Percentiles rank a stretch among this genome's conserved stretches.
Conservation (phyloP, 2,329 filamentous ascomycete species). For the Clathrospora elynae region DNA sequence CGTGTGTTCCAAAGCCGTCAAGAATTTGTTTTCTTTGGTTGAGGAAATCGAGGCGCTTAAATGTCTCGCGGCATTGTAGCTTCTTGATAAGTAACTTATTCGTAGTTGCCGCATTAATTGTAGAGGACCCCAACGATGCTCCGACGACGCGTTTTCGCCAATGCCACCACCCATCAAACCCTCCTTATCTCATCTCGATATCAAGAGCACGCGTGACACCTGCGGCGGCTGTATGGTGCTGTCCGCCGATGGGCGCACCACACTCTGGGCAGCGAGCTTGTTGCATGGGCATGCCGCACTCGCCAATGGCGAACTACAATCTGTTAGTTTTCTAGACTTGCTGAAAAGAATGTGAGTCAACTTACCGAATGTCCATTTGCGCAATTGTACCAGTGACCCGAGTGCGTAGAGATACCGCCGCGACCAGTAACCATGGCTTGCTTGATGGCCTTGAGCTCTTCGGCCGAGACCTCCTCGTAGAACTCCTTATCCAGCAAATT, state of each 20-base stretch:
- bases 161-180: conserved; percentile 1
- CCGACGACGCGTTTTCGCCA: conserved; percentile 1
- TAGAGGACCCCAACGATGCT: neutral
- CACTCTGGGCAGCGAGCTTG: conserved; percentile 66
- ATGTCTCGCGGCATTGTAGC: neutral
- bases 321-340: conserved; percentile 3
- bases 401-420: conserved; percentile 47
- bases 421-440: conserved; percentile 54
- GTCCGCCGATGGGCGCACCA: conserved; percentile 61
- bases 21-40: neutral
- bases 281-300: conserved; percentile 70
- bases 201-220: conserved; percentile 59
- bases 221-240: conserved; percentile 53
- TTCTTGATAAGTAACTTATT: neutral
- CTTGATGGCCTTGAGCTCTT: conserved; percentile 54
- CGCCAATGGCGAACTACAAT: conserved; percentile 61
- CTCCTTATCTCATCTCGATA: conserved; percentile 51
- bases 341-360: neutral
- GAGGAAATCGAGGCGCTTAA: neutral
- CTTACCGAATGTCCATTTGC: conserved; percentile 58
- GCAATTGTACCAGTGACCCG: conserved; percentile 67
- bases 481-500: conserved; percentile 41
- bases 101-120: neutral
- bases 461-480: conserved; percentile 50
- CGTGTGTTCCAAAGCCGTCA: conserved; percentile 28